A percentile compares a stretch with the other conserved stretches of the same genome.
Evolutionary conservation across 2,329 filamentous ascomycete species (phyloP).

Genomic region (Paracorniculantispora psalliotae): DNA sequence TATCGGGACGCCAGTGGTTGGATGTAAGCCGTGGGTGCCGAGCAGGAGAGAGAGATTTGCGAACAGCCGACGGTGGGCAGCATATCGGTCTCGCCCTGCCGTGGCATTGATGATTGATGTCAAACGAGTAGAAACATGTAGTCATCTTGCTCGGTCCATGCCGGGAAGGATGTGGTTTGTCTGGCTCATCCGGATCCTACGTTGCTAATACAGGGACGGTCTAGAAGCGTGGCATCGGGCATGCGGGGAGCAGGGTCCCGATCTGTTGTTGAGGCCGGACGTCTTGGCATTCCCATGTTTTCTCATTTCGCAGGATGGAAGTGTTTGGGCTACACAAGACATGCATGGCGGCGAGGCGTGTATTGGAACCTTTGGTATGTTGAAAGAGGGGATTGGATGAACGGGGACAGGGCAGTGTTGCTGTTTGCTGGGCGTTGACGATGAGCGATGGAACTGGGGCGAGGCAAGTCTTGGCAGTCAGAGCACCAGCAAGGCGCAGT

Average conservation of each 20-base stretch:
- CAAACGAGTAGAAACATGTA: background rate
- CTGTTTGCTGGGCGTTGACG: constrained; percentile 6
- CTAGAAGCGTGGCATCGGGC: background rate
- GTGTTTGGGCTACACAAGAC: background rate
- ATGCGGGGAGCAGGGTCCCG: background rate
- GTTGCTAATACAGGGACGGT: background rate
- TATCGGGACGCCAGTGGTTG: background rate
- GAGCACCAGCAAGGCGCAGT: background rate
- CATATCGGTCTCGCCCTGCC: no score
- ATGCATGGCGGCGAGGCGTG: background rate
- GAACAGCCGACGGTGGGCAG: no score
- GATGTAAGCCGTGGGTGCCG: constrained; percentile 2
- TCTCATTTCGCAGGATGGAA: background rate
- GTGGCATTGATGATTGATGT: background rate
- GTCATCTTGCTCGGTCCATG: background rate
- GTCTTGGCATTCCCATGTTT: background rate
- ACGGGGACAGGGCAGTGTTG: constrained; percentile 1
- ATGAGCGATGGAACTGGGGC: background rate
- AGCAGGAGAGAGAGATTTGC: no score
- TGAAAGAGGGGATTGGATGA: background rate
- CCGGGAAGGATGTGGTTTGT: background rate
- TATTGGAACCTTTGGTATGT: no score
- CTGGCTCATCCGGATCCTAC: background rate
- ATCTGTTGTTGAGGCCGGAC: background rate
- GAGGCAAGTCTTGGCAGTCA: background rate